These are phyloP conservation scores for Calonectria pseudoturangicola DNA, from an alignment of 2,329 filamentous ascomycete genomes.

Conservation along the genomic window DNA sequence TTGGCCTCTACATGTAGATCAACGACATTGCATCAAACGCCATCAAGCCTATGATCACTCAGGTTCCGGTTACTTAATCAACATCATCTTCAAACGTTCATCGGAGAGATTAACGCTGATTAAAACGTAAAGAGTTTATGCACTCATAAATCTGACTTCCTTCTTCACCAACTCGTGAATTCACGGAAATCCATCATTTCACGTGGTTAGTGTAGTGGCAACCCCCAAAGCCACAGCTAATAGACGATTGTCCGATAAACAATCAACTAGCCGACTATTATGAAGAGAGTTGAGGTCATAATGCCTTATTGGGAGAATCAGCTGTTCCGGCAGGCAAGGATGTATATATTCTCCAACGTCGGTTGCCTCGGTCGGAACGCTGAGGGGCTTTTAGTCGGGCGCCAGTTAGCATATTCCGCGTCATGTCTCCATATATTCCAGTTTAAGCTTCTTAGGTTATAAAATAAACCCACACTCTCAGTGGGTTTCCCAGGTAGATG, in stretches of 20 bases:
- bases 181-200: too few relatives aligned
- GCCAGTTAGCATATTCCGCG: conserved; percentile 59
- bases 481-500: conserved; percentile 57
- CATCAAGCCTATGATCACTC: not conserved
- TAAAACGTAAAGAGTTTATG: too few relatives aligned
- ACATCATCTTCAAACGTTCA: not conserved
- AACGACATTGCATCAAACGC: not conserved
- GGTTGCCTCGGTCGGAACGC: conserved; percentile 64
- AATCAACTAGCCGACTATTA: not conserved
- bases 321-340: conserved; percentile 46
- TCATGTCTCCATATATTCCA: conserved; percentile 68
- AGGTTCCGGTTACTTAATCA: not conserved
- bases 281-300: conserved; percentile 60
- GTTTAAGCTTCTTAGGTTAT: conserved; percentile 67
- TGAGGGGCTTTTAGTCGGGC: conserved; percentile 51
- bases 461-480: conserved; percentile 60
- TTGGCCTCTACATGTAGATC: not conserved
- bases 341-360: conserved; percentile 72
- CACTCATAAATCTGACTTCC: not conserved
- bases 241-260: conserved; percentile 50
- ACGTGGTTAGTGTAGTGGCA: not conserved
- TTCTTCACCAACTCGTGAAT: too few relatives aligned
- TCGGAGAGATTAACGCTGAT: too few relatives aligned
- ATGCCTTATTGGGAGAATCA: conserved; percentile 60
- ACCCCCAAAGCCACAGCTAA: conserved; percentile 35